phyloP scores from a whole-genome alignment of 2,329 filamentous ascomycete genomes.

The Colletotrichum eremochloae region DNA sequence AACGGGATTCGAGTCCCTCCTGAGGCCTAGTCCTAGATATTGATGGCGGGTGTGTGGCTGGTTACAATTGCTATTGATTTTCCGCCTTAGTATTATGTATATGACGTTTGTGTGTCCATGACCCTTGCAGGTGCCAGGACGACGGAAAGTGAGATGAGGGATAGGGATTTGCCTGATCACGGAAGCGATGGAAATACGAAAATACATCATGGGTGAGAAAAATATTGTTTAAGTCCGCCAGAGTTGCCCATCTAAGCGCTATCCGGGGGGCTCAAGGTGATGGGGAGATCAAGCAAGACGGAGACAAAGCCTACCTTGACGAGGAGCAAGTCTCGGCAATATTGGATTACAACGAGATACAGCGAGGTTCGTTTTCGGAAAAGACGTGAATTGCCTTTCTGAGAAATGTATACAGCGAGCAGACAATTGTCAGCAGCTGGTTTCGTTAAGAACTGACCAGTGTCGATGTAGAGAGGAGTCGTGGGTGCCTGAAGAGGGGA shows the following conservation, averaged over 20 bases:
- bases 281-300: not conserved
- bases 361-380: not conserved
- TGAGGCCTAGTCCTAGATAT: not conserved
- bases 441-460: slow-evolving; percentile 11
- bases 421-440: slow-evolving; percentile 10
- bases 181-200: not conserved
- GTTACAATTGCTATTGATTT: not conserved
- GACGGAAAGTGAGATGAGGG: not conserved
- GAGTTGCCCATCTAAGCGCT: not conserved
- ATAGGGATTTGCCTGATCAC: not conserved
- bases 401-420: not conserved
- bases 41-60: not conserved
- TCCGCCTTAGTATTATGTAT: not conserved
- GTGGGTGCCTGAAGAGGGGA: not conserved
- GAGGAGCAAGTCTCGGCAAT: not conserved
- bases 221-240: not conserved
- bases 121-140: too few relatives aligned
- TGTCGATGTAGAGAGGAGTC: slow-evolving; percentile 1
- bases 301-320: slow-evolving; percentile 18
- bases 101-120: not conserved
- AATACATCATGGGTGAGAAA: not conserved
- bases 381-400: not conserved
- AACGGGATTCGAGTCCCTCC: slow-evolving; percentile 1
- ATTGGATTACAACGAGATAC: not conserved
- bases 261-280: not conserved